phyloP scores from a whole-genome alignment of 2,329 filamentous ascomycete species.

The Pochonia chlamydosporia region DNA sequence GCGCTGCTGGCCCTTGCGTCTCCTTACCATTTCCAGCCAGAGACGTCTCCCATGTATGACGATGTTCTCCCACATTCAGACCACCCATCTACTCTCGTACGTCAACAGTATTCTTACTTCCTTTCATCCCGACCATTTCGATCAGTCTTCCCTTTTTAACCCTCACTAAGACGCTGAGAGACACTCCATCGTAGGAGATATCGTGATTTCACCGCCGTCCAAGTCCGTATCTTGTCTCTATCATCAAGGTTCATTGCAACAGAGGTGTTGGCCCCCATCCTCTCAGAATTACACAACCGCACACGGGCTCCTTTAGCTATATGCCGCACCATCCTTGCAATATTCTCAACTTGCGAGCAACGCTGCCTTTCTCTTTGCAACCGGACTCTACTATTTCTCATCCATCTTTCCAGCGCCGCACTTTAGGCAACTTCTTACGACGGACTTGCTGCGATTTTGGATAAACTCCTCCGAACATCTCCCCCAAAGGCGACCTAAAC shows the following conservation, averaged over 20 bases:
- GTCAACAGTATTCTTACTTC: constrained; percentile 2
- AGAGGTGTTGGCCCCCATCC: neutral
- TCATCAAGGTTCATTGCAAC: neutral
- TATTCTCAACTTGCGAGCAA: too few relatives aligned
- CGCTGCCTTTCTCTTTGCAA: too few relatives aligned
- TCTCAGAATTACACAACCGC: neutral
- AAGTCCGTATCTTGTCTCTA: too few relatives aligned
- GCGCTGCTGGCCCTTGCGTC: neutral
- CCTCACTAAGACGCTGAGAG: neutral
- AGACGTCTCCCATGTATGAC: constrained; percentile 2
- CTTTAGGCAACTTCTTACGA: too few relatives aligned
- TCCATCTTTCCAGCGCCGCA: too few relatives aligned
- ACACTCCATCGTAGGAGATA: too few relatives aligned
- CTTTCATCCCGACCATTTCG: neutral
- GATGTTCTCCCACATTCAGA: neutral
- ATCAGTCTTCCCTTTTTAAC: neutral
- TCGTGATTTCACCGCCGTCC: neutral
- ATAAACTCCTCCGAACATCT: too few relatives aligned
- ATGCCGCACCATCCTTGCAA: too few relatives aligned
- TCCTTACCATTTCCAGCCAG: neutral
- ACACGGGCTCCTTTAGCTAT: too few relatives aligned
- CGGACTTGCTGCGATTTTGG: too few relatives aligned
- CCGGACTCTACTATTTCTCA: too few relatives aligned
- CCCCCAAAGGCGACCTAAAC: too few relatives aligned
- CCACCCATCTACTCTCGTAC: neutral